Evolutionary conservation across 1,139 yeast genomes (phyloP), one percentile per base, ranked within the genome.

Genomic region (Ogataea hybrid): DNA sequence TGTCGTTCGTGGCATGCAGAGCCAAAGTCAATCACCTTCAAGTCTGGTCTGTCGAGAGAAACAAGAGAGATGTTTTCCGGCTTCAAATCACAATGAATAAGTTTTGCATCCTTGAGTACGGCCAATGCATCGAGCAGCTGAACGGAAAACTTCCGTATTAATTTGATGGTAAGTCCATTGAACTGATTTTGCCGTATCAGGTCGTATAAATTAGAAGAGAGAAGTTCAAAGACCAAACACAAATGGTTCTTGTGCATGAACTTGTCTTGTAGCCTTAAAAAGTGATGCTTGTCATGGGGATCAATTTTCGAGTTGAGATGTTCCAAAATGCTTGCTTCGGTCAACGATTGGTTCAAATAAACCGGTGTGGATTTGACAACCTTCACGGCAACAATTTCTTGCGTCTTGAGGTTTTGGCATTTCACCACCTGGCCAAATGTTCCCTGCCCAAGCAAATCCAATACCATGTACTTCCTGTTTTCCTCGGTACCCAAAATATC

Each of bases 351-450:
- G 60, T 88, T 89, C 65, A 89, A 71, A 58, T 86, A 90, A 9
- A 95, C 96, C 5, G 96, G 88, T 59, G 85, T 86, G 28, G 96
- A 85, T 62, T 92, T 92, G 52, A 92, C 87, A 33, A 92, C 96
- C 63, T 92, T 92, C 32, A 94, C 95, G 0, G 98, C 98, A 34
- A 90, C 88, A 20, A 92, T 80, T 47, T 88, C 90, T 59, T 88
- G 94, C 35, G 94, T 89, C 37, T 80, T 70, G 63, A 92, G 71
- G 62, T 92, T 89, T 64, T 92, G 98, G 65, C 97, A 92, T 65
- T 92, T 92, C 25, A 90, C 97, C 41, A 94, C 99, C 64, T 92
- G 99, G 5, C 98, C 98, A 72, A 94, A 92, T 0, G 98, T 90
- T 3, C 99, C 99, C 51, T 90, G 92, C 0, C 99, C 99, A 35